Conservation (phyloP, 306 rosid genomes). For the Rubus parviflorus region DNA sequence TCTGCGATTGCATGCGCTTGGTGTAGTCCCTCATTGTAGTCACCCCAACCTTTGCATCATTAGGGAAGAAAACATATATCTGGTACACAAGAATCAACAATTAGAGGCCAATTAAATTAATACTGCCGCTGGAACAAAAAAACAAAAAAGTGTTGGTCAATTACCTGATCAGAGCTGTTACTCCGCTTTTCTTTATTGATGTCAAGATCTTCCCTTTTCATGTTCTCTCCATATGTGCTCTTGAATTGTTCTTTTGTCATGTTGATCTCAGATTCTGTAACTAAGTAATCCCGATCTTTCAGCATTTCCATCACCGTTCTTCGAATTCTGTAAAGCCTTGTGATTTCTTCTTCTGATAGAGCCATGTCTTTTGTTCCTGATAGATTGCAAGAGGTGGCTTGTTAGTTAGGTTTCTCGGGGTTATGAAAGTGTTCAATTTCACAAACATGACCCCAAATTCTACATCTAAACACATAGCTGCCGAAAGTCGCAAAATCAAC, state of each 20-base stretch:
- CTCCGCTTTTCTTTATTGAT: conserved; percentile 38
- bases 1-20: conserved; percentile 66
- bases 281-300: conserved; percentile 51
- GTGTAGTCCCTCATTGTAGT: conserved; percentile 49
- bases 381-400: background rate
- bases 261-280: conserved; percentile 55
- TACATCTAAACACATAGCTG: background rate
- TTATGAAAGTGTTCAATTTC: background rate
- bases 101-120: background rate
- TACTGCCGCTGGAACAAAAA: background rate
- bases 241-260: conserved; percentile 53
- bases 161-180: background rate
- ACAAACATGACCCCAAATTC: background rate
- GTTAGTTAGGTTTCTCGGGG: background rate
- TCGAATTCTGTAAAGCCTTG: conserved; percentile 40
- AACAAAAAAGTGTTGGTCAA: background rate
- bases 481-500: background rate
- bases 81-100: conserved; percentile 27
- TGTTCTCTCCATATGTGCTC: conserved; percentile 37
- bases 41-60: conserved; percentile 57
- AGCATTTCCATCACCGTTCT: conserved; percentile 71
- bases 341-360: conserved; percentile 50
- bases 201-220: conserved; percentile 69
- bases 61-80: conserved; percentile 77
- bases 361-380: conserved; percentile 39